phyloP scores from a whole-genome alignment of 192 early-diverging fungal species.

The Linnemannia hyalina region DNA sequence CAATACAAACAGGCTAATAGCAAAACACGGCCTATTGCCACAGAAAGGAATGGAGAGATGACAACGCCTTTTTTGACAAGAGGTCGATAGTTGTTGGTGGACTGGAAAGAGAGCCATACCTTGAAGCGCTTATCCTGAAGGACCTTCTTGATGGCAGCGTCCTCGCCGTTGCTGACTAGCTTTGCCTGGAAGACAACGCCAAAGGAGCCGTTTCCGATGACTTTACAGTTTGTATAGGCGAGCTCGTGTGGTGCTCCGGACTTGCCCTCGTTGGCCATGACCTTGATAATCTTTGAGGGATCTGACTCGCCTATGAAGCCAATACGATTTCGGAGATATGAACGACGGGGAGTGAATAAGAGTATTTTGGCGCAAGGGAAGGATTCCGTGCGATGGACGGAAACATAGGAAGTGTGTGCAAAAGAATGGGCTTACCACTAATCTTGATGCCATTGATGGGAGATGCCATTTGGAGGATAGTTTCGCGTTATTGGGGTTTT shows the following conservation, averaged over 20 bases:
- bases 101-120: slow-evolving; percentile 58
- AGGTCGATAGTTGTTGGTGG: neutral
- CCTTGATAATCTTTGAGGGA: slow-evolving; percentile 76
- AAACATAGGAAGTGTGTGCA: neutral
- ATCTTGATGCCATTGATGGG: slow-evolving; percentile 57
- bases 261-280: slow-evolving; percentile 89
- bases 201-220: slow-evolving; percentile 98
- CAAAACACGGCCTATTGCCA: neutral
- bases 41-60: too few species aligned
- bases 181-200: slow-evolving; percentile 98
- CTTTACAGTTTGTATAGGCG: slow-evolving; percentile 91
- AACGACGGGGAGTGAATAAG: neutral
- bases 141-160: slow-evolving; percentile 98
- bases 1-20: neutral
- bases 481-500: neutral
- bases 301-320: slow-evolving; percentile 60
- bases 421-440: slow-evolving; percentile 35
- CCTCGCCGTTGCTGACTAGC: slow-evolving; percentile 81
- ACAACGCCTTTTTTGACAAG: neutral
- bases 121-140: slow-evolving; percentile 99
- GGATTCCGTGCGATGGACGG: neutral
- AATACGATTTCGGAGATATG: neutral
- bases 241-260: slow-evolving; percentile 89
- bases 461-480: slow-evolving; percentile 26
- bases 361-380: neutral